Evolutionary conservation across 768 basidiomycete genomes (phyloP).

Genomic region (Exidia glandulosa): DNA sequence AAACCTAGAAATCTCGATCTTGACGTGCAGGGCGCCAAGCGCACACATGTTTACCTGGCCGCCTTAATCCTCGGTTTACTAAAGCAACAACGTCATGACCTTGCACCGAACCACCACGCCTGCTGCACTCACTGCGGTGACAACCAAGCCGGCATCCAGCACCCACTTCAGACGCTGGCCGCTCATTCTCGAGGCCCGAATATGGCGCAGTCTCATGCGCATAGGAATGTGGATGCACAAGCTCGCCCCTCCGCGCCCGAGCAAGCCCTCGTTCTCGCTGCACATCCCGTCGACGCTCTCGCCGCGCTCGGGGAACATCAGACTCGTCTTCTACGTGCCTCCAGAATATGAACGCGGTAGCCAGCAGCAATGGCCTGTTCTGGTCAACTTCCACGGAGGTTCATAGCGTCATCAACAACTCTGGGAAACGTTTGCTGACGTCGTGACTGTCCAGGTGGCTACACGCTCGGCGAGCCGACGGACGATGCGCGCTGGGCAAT

Average conservation of each 20-base stretch:
- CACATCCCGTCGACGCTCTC: conserved; percentile 1
- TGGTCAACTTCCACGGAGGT: conserved; percentile 7
- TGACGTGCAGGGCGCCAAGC: too few relatives aligned
- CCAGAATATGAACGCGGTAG: background rate
- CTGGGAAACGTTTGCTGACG: too few relatives aligned
- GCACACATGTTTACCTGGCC: too few relatives aligned
- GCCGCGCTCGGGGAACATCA: background rate
- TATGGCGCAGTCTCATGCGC: conserved; percentile 5
- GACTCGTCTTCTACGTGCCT: conserved; percentile 6
- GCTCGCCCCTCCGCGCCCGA: background rate
- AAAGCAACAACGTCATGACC: too few relatives aligned
- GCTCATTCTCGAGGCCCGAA: background rate
- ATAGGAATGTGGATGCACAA: conserved; percentile 7
- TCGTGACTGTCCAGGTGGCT: too few relatives aligned
- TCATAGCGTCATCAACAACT: too few relatives aligned
- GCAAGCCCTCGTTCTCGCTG: background rate
- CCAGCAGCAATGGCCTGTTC: conserved; percentile 1
- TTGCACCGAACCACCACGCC: too few relatives aligned
- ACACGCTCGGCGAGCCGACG: conserved; percentile 7
- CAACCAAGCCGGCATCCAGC: too few relatives aligned
- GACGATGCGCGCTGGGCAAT: conserved; percentile 12
- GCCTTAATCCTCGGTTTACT: too few relatives aligned
- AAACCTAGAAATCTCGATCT: too few relatives aligned
- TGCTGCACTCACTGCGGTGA: too few relatives aligned
- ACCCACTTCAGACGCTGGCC: background rate